Percentiles rank a stretch among this genome's conserved stretches.
Conservation (phyloP, 257 asterid genomes). For the Scutellaria barbata region DNA sequence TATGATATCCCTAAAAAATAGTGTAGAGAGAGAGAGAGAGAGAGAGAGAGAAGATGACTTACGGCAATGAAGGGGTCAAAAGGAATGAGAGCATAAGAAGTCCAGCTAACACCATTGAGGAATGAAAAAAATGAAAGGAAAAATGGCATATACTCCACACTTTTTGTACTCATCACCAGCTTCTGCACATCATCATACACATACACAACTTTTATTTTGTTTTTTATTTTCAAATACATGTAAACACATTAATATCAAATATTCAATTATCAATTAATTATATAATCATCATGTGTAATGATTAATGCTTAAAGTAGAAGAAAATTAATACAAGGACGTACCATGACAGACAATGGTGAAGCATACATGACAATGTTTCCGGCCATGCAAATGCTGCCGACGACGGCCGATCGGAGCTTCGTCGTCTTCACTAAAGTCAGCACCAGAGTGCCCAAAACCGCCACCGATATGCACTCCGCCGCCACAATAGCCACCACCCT, state of each 20-base stretch:
- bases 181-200: constrained; percentile 57
- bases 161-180: constrained; percentile 72
- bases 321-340: constrained; percentile 10
- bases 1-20: too few species aligned
- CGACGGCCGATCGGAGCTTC: constrained; percentile 61
- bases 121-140: constrained; percentile 76
- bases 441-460: constrained; percentile 52
- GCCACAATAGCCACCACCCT: constrained; percentile 43
- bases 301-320: too few species aligned
- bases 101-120: constrained; percentile 83
- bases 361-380: constrained; percentile 87
- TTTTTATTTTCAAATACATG: too few species aligned
- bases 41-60: constrained; percentile 26
- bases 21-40: too few species aligned
- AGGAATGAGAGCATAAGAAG: constrained; percentile 64
- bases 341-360: constrained; percentile 81
- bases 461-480: constrained; percentile 57
- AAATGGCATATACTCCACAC: constrained; percentile 95
- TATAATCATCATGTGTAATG: too few species aligned
- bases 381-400: constrained; percentile 77
- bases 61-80: constrained; percentile 82
- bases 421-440: constrained; percentile 49
- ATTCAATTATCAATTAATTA: too few species aligned
- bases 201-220: too few species aligned
- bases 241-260: too few species aligned